Conservation (phyloP, 805 yeast species). For the Lachancea waltii region DNA sequence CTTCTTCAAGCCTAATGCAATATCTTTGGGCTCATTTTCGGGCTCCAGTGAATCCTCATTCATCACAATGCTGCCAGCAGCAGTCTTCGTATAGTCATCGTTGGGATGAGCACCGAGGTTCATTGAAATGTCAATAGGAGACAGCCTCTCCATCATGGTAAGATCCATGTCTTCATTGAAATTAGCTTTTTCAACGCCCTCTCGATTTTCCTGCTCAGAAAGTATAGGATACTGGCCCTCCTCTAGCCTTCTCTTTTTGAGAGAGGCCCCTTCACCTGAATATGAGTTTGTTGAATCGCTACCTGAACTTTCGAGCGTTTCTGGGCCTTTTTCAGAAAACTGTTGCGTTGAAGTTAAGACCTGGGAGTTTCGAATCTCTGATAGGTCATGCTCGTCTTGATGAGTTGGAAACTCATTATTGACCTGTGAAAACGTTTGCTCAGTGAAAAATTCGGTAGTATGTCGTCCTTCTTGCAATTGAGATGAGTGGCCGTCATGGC, state of each 20-base stretch:
- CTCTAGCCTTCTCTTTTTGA: not conserved
- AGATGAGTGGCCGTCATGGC: not conserved
- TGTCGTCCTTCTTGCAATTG: too few relatives aligned
- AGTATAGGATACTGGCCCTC: too few relatives aligned
- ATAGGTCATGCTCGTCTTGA: not conserved
- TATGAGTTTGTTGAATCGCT: not conserved
- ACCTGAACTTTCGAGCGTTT: not conserved
- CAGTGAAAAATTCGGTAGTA: too few relatives aligned
- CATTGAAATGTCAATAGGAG: constrained; percentile 15
- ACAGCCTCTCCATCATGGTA: constrained; percentile 23
- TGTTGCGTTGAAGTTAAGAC: constrained; percentile 8
- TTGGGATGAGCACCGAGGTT: not conserved
- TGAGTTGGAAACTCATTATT: too few relatives aligned
- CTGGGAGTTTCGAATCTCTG: constrained; percentile 4
- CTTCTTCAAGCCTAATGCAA: constrained; percentile 11
- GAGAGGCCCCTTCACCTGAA: not conserved
- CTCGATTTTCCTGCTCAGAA: too few relatives aligned
- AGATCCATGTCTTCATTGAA: constrained; percentile 19
- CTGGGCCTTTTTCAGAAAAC: not conserved
- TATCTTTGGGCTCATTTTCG: not conserved
- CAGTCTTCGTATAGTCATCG: too few relatives aligned
- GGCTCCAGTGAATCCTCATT: too few relatives aligned
- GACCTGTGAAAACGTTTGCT: too few relatives aligned
- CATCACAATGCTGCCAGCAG: too few relatives aligned
- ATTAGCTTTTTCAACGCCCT: too few relatives aligned